Base-by-base conservation (phyloP, 306 rosid species). In the Alnus rubra region DNA sequence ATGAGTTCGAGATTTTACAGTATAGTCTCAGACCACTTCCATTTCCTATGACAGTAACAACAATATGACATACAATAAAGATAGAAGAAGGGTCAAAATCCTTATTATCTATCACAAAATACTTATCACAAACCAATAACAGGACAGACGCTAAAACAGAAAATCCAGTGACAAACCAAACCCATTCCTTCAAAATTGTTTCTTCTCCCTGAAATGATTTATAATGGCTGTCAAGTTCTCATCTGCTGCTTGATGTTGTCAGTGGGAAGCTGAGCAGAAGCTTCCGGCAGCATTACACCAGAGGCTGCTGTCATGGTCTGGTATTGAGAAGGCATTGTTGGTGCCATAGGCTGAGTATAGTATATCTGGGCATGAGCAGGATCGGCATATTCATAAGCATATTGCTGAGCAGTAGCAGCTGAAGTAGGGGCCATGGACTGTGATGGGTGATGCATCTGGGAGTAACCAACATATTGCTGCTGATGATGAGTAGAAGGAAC, bases 361-460 rank as follows among this genome's bases (percentile, higher is more conserved):
- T 88, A 93, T 47, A 95, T 79, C 83, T 91, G 96, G 68, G 88
- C 84, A 84, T 88, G 91, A 63, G 90, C 84, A 73, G 98, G 90
- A 62, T 93, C 95, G 2, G 88, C 76, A 79, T 78, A 93, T 70
- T 95, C 97, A 69, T 86, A 93, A 13, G 87, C 82, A 84, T 91
- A 93, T 79, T 42, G 45, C 45, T 80, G 87, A 8, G 88, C 70
- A 39, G 87, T 70, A 33, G 90, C 77, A 44, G 86, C 88, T 1
- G 96, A 79, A 80, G 59, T 76, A 16, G 94, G 88, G 5, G 91
- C 84, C 53, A 85, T 85, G 18, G 97, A 90, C 79, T 94, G 97
- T 49, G 98, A 88, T 12, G 96, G 98, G 80, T 92, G 97, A 65
- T 88, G 97, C 71, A 90, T 84, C 82, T 95, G 97, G 58, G 97